Conservation (phyloP, 371 early-diverging fungal genomes). For the Mortierella sp. region DNA sequence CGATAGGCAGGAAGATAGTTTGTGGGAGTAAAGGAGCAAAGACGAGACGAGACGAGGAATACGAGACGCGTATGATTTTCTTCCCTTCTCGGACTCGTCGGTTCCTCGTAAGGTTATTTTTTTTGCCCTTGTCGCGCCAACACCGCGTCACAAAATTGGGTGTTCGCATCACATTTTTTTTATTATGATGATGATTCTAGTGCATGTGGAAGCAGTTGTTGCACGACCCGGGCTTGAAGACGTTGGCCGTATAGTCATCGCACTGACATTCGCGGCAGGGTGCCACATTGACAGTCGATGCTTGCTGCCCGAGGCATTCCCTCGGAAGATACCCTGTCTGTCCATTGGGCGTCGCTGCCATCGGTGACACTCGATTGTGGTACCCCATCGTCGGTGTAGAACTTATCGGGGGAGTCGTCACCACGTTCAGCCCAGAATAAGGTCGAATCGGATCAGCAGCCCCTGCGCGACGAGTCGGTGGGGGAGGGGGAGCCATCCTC, state of each 20-base stretch:
- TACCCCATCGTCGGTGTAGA: neutral
- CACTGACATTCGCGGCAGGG: slow-evolving; percentile 35
- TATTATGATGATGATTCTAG: slow-evolving; percentile 5
- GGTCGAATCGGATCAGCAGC: slow-evolving; percentile 4
- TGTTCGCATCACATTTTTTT: neutral
- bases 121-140: neutral
- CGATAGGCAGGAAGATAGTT: neutral
- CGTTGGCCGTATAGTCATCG: slow-evolving; percentile 37
- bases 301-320: slow-evolving; percentile 12
- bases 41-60: neutral
- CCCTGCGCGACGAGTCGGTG: slow-evolving; percentile 19
- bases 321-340: slow-evolving; percentile 24
- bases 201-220: slow-evolving; percentile 48
- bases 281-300: neutral
- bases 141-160: slow-evolving; percentile 9
- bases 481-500: slow-evolving; percentile 28
- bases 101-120: no score
- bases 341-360: neutral
- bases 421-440: neutral
- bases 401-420: neutral
- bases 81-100: neutral
- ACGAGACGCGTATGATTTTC: slow-evolving; percentile 2
- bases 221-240: slow-evolving; percentile 35
- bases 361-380: neutral
- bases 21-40: neutral